These are phyloP conservation scores for Myrica gale DNA, from an alignment of 306 rosid species.

Conservation along the genomic window DNA sequence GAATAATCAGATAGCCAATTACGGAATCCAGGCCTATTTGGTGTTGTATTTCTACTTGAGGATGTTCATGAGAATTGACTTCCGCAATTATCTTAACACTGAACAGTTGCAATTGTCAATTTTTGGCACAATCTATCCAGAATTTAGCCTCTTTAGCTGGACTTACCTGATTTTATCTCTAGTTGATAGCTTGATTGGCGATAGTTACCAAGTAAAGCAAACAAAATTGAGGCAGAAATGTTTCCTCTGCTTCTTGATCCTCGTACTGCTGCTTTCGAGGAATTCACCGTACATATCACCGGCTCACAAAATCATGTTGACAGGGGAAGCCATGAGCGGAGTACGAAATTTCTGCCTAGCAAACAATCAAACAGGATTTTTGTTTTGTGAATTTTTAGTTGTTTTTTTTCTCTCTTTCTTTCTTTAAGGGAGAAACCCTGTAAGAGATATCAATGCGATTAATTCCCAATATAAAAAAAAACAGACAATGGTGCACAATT, in stretches of 20 bases:
- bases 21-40: slow-evolving; percentile 16
- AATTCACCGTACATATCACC: neutral
- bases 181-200: neutral
- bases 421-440: neutral
- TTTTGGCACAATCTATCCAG: neutral
- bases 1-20: slow-evolving; percentile 27
- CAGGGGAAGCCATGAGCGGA: neutral
- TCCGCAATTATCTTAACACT: neutral
- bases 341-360: neutral
- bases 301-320: neutral
- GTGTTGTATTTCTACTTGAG: slow-evolving; percentile 4
- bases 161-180: neutral
- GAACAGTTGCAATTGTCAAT: neutral
- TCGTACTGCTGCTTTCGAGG: neutral
- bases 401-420: neutral
- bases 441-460: neutral
- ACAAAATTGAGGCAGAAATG: neutral
- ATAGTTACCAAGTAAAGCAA: neutral
- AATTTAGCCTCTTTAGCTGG: neutral
- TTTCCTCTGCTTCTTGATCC: neutral
- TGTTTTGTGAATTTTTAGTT: no score
- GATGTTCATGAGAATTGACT: slow-evolving; percentile 7
- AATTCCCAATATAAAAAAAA: neutral
- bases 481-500: neutral
- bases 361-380: neutral